phyloP scores from a whole-genome alignment of 2,329 filamentous ascomycete species.

The Rachicladosporium sp. region DNA sequence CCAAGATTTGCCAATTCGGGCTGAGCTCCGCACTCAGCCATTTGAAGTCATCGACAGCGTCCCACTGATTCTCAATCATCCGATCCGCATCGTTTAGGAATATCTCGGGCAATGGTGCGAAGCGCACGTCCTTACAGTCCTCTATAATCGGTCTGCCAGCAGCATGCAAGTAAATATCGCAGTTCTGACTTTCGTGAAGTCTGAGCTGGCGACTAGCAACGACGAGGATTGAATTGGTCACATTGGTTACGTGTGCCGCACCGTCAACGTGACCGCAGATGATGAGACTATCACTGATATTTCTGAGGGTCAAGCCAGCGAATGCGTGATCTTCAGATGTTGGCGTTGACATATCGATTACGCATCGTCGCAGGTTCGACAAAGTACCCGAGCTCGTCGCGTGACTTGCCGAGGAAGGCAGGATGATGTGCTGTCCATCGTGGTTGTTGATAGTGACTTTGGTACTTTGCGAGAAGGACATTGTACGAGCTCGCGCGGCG shows the following conservation, averaged over 20 bases:
- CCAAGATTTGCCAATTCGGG: conserved; percentile 73
- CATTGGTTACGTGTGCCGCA: conserved; percentile 67
- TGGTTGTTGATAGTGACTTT: conserved; percentile 53
- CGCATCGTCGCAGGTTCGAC: conserved; percentile 54
- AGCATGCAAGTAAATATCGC: conserved; percentile 74
- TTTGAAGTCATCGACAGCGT: conserved; percentile 92
- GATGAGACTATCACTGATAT: conserved; percentile 58
- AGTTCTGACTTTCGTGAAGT: conserved; percentile 74
- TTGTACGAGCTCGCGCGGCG: conserved; percentile 26
- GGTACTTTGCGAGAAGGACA: conserved; percentile 46
- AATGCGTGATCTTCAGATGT: conserved; percentile 50
- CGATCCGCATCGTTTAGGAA: conserved; percentile 33
- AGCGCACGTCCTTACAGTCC: conserved; percentile 65
- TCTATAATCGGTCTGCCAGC: conserved; percentile 86
- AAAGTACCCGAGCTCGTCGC: conserved; percentile 63
- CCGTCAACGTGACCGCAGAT: conserved; percentile 69
- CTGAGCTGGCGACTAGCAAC: conserved; percentile 77
- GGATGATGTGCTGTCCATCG: conserved; percentile 57
- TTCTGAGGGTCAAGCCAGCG: conserved; percentile 56
- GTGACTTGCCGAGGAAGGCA: conserved; percentile 58
- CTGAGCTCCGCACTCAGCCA: conserved; percentile 81
- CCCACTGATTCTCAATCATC: conserved; percentile 55
- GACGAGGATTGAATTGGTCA: conserved; percentile 62
- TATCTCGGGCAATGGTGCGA: conserved; percentile 58
- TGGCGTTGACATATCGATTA: conserved; percentile 69